Evolutionary conservation across 495 filamentous ascomycete species (phyloP), one percentile per base, ranked within the genome.

Genomic region (Penicillium paradoxum): DNA sequence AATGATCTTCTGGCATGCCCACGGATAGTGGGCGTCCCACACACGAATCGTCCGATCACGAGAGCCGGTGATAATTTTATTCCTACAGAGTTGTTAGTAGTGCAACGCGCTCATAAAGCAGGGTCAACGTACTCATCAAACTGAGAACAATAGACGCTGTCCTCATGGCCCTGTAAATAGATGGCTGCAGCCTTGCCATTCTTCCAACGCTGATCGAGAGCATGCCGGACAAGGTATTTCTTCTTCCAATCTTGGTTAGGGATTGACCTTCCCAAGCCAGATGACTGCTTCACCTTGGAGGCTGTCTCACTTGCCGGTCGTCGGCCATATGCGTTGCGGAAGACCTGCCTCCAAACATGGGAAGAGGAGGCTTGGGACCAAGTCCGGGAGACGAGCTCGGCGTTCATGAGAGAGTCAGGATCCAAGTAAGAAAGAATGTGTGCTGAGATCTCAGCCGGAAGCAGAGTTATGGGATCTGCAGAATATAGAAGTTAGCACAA

Each of bases 81-180:
- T 72, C 66, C 88, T 93, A 39, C 19, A 37, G 30, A 29, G 11
- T 4, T 36, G 22, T 54, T 30, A 58, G 45, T 45, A 41, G 51
- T 13, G 38, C 18, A 27, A 30, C 7, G 1, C 14, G 30, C 9
- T 14, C 45, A 49, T 22, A n/a, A 13, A 15, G 24, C 6, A 51
- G 11, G 51, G 46, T 8, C 10, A 47, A 72, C 86, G 53, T 81
- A 89, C 87, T 97, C 91, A 66, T 98, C 93, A 72, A 97, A 98
- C 65, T 97, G 93, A 34, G 92, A 83, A 67, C 93, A 97, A 70
- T 98, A 98, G 21, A 98, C 91, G 56, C 89, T 96, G 67, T 97
- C 93, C 10, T 81, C 81, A 62, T 98, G 93, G 1, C 95, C 93
- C 62, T 92, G 87, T 15, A 97, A 75, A 66, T 95, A 96, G 46